Evolutionary conservation across 768 basidiomycete genomes (phyloP).

Genomic region (Dentipellis sp.): DNA sequence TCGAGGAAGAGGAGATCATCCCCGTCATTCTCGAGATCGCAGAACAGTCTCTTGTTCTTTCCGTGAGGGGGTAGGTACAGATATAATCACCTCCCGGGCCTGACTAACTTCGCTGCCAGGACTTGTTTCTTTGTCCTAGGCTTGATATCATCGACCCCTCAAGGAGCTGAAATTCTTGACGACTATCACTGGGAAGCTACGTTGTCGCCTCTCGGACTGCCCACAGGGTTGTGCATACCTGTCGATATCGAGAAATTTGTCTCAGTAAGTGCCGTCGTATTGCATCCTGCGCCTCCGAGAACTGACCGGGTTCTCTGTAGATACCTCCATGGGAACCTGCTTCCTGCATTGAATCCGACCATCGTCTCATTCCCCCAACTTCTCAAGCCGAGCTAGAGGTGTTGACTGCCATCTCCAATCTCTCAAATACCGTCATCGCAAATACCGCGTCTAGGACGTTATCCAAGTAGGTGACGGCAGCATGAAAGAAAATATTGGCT

Average conservation of each 20-base stretch:
- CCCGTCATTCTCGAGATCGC: slow-evolving; percentile 87
- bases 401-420: slow-evolving; percentile 83
- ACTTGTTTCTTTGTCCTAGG: slow-evolving; percentile 96
- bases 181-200: slow-evolving; percentile 94
- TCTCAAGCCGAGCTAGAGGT: slow-evolving; percentile 72
- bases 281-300: slow-evolving; percentile 3
- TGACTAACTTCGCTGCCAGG: slow-evolving; percentile 30
- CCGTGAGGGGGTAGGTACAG: slow-evolving; percentile 77
- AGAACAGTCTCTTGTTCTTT: slow-evolving; percentile 80
- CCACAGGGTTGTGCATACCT: slow-evolving; percentile 89
- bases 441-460: slow-evolving; percentile 89
- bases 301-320: slow-evolving; percentile 25
- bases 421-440: slow-evolving; percentile 93
- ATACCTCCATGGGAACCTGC: slow-evolving; percentile 58
- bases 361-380: slow-evolving; percentile 53
- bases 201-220: slow-evolving; percentile 71
- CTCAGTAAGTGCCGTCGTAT: slow-evolving; percentile 39
- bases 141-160: slow-evolving; percentile 81
- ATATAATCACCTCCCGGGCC: neutral
- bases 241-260: slow-evolving; percentile 75
- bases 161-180: slow-evolving; percentile 88
- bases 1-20: slow-evolving; percentile 93
- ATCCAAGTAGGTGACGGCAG: slow-evolving; percentile 46
- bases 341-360: slow-evolving; percentile 22
- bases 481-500: slow-evolving; percentile 2